phyloP scores from a whole-genome alignment of 2,329 filamentous ascomycete species.

The Fusarium pilosicola region DNA sequence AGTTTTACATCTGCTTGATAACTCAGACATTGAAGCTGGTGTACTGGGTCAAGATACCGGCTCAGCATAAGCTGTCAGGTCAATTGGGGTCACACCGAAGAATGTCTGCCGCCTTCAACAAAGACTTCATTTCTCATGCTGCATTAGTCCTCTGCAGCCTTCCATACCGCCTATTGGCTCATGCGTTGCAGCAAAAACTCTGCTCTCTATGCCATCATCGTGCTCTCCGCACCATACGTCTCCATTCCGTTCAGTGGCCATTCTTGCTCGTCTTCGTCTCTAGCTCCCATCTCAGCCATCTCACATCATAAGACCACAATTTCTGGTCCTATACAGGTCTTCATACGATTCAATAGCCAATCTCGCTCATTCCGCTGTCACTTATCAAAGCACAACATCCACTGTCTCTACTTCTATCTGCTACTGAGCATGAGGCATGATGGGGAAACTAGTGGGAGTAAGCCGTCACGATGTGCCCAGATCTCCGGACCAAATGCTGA shows the following conservation, averaged over 20 bases:
- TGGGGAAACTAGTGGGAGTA: not conserved
- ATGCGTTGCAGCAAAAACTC: accelerated
- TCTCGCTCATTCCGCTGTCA: accelerated
- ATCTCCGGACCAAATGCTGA: not conserved
- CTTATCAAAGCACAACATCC: too few species aligned
- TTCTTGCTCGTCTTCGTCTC: not conserved
- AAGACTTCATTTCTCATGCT: not conserved
- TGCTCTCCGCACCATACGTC: not conserved
- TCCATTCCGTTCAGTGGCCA: not conserved
- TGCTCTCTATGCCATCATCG: not conserved
- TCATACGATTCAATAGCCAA: not conserved
- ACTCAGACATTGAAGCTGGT: not conserved
- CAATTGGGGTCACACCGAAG: not conserved
- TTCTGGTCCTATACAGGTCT: not conserved
- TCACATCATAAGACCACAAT: not conserved
- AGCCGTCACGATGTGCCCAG: not conserved
- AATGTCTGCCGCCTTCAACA: not conserved
- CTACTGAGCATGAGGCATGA: not conserved
- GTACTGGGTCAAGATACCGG: not conserved
- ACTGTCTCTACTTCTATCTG: not conserved
- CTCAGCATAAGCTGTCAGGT: not conserved
- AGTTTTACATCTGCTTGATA: too few species aligned
- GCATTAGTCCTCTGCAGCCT: not conserved
- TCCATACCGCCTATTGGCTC: not conserved
- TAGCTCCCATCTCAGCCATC: not conserved